A percentile compares a stretch with the other conserved stretches of the same genome.
These are phyloP conservation scores for Fusarium veterinarium DNA, from an alignment of 2,329 filamentous ascomycete species.

Conservation along the genomic window DNA sequence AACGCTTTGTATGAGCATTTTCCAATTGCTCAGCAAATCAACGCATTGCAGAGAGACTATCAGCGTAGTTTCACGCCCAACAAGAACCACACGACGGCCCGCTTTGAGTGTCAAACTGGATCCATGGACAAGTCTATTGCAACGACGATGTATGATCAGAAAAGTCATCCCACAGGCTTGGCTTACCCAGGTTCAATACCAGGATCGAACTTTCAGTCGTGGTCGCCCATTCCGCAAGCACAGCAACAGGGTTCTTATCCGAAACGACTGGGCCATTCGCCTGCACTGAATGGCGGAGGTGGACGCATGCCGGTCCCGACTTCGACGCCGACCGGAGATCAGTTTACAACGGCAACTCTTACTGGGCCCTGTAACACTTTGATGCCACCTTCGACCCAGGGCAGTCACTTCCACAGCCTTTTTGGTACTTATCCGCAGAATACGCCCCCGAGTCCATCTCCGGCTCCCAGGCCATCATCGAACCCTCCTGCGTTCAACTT, in stretches of 20 bases:
- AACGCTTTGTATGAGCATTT: constrained; percentile 11
- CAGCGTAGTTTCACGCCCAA: constrained; percentile 1
- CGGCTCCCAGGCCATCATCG: constrained; percentile 20
- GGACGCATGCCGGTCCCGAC: background rate
- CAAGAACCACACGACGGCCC: constrained; percentile 5
- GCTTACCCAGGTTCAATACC: background rate
- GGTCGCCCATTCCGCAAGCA: background rate
- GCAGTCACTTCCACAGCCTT: background rate
- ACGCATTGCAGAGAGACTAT: background rate
- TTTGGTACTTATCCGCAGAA: background rate
- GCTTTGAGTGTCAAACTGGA: constrained; percentile 18
- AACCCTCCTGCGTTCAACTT: background rate
- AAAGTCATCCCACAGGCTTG: background rate
- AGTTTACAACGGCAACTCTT: background rate
- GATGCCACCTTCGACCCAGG: background rate
- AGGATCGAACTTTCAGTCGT: background rate
- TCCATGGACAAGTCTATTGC: constrained; percentile 32
- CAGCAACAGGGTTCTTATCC: background rate
- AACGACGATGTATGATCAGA: background rate
- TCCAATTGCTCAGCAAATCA: background rate
- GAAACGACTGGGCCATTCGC: background rate
- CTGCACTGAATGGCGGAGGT: background rate
- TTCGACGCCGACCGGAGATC: background rate
- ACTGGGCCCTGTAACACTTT: background rate
- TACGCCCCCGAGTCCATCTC: constrained; percentile 40